Evolutionary conservation across 441 rosid species (phyloP).

Genomic region (Jatropha multifida): DNA sequence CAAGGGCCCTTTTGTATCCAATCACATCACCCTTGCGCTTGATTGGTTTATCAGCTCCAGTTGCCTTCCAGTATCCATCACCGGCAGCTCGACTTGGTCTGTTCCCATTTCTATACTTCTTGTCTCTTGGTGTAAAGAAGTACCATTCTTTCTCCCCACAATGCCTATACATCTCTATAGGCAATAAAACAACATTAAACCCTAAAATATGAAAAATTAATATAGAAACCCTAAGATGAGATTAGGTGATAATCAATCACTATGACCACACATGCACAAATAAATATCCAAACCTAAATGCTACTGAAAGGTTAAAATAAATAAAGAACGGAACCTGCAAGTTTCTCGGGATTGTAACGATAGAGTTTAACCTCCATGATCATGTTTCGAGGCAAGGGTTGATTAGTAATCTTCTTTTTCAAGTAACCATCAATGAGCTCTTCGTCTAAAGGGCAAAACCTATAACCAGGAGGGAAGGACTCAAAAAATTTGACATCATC

Average conservation of each 20-base stretch:
- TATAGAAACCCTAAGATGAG: no score
- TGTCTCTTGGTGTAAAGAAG: conserved; percentile 41
- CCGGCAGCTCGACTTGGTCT: conserved; percentile 36
- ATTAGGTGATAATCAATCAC: no score
- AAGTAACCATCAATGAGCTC: conserved; percentile 31
- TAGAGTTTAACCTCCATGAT: conserved; percentile 27
- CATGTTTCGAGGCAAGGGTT: conserved; percentile 14
- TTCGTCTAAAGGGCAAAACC: conserved; percentile 26
- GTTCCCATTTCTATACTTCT: conserved; percentile 36
- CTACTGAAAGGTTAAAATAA: neutral
- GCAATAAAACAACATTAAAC: no score
- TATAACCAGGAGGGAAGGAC: conserved; percentile 23
- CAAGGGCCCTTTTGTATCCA: conserved; percentile 33
- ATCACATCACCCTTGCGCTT: neutral
- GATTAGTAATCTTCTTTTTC: conserved; percentile 11
- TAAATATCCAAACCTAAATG: no score
- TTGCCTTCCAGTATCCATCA: conserved; percentile 45
- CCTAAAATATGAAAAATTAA: no score
- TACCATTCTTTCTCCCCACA: conserved; percentile 36
- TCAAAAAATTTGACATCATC: neutral
- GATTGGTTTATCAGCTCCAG: conserved; percentile 29
- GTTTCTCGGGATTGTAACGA: conserved; percentile 18
- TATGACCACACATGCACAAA: no score
- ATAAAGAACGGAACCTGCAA: conserved; percentile 21
- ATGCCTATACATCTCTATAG: conserved; percentile 8